Base-by-base conservation (phyloP, 768 basidiomycete genomes). In the Pilatotrama ljubarskyi region DNA sequence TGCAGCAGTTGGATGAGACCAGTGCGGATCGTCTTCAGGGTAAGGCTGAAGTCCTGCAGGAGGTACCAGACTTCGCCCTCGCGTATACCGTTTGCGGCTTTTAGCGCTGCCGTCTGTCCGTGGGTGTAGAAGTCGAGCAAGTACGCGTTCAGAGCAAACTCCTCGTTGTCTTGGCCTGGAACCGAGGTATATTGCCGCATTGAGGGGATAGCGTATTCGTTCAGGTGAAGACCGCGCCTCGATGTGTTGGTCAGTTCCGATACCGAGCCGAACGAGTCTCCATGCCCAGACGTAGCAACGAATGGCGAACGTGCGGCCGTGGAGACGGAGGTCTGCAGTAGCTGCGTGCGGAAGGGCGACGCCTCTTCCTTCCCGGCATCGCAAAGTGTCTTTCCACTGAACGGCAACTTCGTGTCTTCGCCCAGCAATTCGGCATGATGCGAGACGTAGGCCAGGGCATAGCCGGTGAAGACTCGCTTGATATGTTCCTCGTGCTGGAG, bases 91-190 rank as follows among this genome's bases (percentile, higher is more conserved):
- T 88, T 88, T 5, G 84, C 83, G 0, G 62, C 62, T 11, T 73
- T 75, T 35, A 88, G 69, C 1, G 82, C 74, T 2, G 71, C 66
- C 7, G 75, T 72, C 66, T 86, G 85, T 0, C 88, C 89, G 58
- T 90, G 89, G 0, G 69, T 78, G 67, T 81, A 88, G 71, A 88
- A 91, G 66, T 91, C 89, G 44, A 82, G 73, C 15, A 90, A 69
- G 65, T 88, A 88, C 0, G 85, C 87, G 59, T 90, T 89, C 44
- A 88, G 75, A 9, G 72, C 73, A 43, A 72, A 71, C 5, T 66
- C 22, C 1, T 67, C 64, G 48, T 71, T 64, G 48, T 68, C 64
- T 13, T 66, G 54, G 2, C 63, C 66, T 10, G 44, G 57, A 20
- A 36, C 61, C 26, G 65, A 36, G 46, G 67, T 76, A 70, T 72